Base-by-base conservation (phyloP, 2,329 filamentous ascomycete species). In the Thermoascus crustaceus region DNA sequence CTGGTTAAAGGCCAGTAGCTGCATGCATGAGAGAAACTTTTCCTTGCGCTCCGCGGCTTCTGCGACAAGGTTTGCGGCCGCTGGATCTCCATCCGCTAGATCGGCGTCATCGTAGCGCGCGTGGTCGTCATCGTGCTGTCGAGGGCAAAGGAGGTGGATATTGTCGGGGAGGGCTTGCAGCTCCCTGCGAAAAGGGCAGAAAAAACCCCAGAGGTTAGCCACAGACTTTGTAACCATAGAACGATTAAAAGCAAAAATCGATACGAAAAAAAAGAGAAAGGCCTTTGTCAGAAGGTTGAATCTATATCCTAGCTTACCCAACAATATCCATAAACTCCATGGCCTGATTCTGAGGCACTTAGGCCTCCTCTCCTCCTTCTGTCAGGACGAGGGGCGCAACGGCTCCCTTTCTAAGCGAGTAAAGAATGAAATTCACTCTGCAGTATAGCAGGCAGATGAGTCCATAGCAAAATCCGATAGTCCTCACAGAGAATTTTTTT, bases 61-160 rank as follows among this genome's bases (percentile, higher is more conserved):
- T 33, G 69, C 51, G 13, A 84, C 73, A 5, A 73, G 65, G 9
- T 58, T 47, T 30, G 46, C 49, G 27, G 55, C 49, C 5, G 52
- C 45, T 5, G 69, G 68, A 24, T 76, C 61, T 25, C 66, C 68
- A 9, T 64, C 60, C 10, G 72, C 69, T 3, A 64, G 61, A n/a
- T n/a, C n/a, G 4, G 61, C 55, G 27, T 78, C 70, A 14, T 79
- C 70, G 58, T 85, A 85, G 48, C 79, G 71, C 43, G 76, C 72
- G 13, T 59, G 57, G 42, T 86, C 82, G 1, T 82, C 73, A 30
- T 78, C 72, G 46, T 68, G 63, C 37, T 75, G 58, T 41, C 75
- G 76, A 1, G 82, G 80, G 42, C 82, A 87, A 40, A 85, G 73
- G 34, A 85, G 67, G 50, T 87, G 82, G 16, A 68, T 61, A 9